These are phyloP conservation scores for Globisporangium splendens DNA, from an alignment of 352 stramenopile genomes.

Conservation along the genomic window DNA sequence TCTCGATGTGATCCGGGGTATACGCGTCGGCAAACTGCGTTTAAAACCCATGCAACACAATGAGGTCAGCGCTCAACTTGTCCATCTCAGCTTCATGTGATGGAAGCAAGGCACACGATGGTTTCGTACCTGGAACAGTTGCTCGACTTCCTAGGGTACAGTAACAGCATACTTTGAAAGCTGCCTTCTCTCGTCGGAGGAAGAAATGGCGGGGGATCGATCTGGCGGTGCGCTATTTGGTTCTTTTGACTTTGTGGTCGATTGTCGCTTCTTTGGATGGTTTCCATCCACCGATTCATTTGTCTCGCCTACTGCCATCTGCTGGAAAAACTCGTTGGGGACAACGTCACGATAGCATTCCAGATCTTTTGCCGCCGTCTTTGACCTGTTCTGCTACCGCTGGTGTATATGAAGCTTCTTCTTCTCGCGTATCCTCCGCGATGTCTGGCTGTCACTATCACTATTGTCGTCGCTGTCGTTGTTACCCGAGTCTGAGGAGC, in stretches of 20 bases:
- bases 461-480: constrained; percentile 11
- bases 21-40: constrained; percentile 77
- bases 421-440: not conserved
- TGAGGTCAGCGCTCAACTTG: not conserved
- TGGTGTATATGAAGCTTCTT: constrained; percentile 2
- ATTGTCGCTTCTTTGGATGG: not conserved
- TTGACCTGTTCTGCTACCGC: constrained; percentile 23
- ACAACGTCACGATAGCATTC: constrained; percentile 54
- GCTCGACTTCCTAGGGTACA: constrained; percentile 53
- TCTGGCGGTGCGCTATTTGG: no score
- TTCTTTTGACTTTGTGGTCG: not conserved
- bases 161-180: constrained; percentile 23
- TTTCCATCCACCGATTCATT: not conserved
- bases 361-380: constrained; percentile 51
- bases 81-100: not conserved
- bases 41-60: not conserved
- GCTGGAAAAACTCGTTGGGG: constrained; percentile 47
- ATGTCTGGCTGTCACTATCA: constrained; percentile 10
- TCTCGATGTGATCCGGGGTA: constrained; percentile 85
- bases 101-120: not conserved
- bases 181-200: not conserved
- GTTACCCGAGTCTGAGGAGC: constrained; percentile 46
- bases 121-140: constrained; percentile 48
- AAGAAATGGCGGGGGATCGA: not conserved
- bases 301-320: constrained; percentile 18